phyloP scores from a whole-genome alignment of 2,329 filamentous ascomycete genomes.

The Cordyceps cateniannulata region DNA sequence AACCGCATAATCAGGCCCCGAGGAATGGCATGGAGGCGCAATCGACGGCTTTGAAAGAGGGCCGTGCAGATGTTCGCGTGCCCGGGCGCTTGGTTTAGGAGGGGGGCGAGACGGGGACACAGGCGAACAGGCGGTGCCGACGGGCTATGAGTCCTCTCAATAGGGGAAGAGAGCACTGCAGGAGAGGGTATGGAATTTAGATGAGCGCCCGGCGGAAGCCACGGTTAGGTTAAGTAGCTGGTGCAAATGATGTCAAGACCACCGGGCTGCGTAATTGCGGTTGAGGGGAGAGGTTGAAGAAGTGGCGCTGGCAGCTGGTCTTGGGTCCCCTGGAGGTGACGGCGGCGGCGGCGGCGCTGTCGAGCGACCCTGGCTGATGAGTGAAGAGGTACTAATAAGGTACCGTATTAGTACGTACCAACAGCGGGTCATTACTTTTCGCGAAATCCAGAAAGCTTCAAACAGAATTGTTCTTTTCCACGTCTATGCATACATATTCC shows the following conservation, averaged over 20 bases:
- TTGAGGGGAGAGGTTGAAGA: slow-evolving; percentile 8
- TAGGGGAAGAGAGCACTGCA: neutral
- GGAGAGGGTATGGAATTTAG: neutral
- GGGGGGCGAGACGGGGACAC: neutral
- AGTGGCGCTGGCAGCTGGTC: neutral
- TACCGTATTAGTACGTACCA: neutral
- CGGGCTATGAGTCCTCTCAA: neutral
- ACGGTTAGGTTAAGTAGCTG: neutral
- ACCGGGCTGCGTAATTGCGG: neutral
- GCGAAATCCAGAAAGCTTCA: neutral
- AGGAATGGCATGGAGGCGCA: neutral
- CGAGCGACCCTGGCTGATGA: neutral
- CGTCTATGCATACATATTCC: neutral
- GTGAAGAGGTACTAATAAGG: too few relatives aligned
- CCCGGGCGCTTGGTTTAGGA: slow-evolving; percentile 1
- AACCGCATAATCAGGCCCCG: slow-evolving; percentile 1
- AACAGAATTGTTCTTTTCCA: neutral
- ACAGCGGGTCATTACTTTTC: neutral
- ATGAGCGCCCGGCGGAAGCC: neutral
- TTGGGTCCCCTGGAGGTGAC: neutral
- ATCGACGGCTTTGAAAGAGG: neutral
- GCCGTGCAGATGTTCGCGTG: neutral
- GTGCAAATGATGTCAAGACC: neutral
- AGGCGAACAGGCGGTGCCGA: neutral
- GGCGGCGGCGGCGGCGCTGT: neutral